Conservation (phyloP, 768 basidiomycete species). For the Tremella fuciformis region DNA sequence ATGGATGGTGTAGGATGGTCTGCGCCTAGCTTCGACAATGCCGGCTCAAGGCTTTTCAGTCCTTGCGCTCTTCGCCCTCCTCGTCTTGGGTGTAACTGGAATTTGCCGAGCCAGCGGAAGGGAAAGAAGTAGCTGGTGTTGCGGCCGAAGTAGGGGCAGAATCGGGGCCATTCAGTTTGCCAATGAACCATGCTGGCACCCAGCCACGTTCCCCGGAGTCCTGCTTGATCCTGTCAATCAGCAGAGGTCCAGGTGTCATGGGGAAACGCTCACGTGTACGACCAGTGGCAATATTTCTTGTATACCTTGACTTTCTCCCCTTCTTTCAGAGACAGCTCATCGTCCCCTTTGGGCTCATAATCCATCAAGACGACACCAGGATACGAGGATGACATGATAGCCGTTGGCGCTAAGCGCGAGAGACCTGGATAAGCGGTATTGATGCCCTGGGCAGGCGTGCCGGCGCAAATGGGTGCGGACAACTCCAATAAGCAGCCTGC, state of each 20-base stretch:
- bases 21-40: too few relatives aligned
- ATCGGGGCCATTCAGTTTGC: constrained; percentile 60
- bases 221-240: constrained; percentile 73
- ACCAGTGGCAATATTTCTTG: constrained; percentile 97
- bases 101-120: neutral
- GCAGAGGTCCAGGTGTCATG: constrained; percentile 4
- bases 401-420: constrained; percentile 74
- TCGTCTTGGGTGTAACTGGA: constrained; percentile 1
- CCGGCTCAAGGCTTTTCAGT: too few relatives aligned
- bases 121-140: constrained; percentile 7
- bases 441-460: constrained; percentile 54
- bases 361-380: constrained; percentile 96
- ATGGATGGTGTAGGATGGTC: too few relatives aligned
- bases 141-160: constrained; percentile 15
- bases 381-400: constrained; percentile 96
- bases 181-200: constrained; percentile 98
- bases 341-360: constrained; percentile 87
- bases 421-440: constrained; percentile 34
- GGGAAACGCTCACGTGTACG: constrained; percentile 40
- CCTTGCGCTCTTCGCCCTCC: constrained; percentile 1
- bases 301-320: constrained; percentile 88
- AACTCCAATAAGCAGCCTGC: constrained; percentile 95
- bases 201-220: constrained; percentile 90
- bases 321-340: constrained; percentile 83
- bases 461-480: constrained; percentile 81